phyloP scores from a whole-genome alignment of 768 basidiomycete genomes.

The Psilocybe tampanensis region DNA sequence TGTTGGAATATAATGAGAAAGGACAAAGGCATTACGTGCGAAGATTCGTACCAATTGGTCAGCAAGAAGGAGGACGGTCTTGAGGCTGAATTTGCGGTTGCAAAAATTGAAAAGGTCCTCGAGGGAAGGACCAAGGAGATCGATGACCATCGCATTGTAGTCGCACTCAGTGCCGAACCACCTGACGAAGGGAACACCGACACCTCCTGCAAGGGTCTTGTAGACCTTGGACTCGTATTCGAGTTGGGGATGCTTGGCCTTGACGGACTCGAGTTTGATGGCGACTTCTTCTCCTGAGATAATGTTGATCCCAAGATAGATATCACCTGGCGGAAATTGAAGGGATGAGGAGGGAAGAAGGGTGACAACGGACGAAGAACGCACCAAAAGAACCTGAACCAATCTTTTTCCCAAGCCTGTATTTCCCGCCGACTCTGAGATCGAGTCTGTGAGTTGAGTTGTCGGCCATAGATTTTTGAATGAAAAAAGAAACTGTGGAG shows the following conservation, averaged over 20 bases:
- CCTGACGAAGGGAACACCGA: conserved; percentile 97
- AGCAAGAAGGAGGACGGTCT: conserved; percentile 94
- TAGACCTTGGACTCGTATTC: conserved; percentile 96
- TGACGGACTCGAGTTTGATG: conserved; percentile 99
- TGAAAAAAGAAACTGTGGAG: conserved; percentile 23
- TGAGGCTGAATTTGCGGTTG: conserved; percentile 96
- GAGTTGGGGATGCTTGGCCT: conserved; percentile 99
- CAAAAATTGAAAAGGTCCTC: conserved; percentile 94
- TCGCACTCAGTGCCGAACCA: conserved; percentile 97
- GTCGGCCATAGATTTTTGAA: conserved; percentile 65
- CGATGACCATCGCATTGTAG: conserved; percentile 99
- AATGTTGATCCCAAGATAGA: conserved; percentile 99
- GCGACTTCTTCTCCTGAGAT: conserved; percentile 99
- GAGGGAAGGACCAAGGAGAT: conserved; percentile 90
- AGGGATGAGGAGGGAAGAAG: conserved; percentile 7
- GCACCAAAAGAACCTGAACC: conserved; percentile 97
- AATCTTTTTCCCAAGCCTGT: conserved; percentile 99
- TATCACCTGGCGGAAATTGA: conserved; percentile 70
- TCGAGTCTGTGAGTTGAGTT: conserved; percentile 72
- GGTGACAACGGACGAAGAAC: conserved; percentile 29
- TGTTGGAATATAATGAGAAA: conserved; percentile 34
- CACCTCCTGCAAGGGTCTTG: conserved; percentile 98
- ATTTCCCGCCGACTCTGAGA: conserved; percentile 91
- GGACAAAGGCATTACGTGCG: conserved; percentile 12
- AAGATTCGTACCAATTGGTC: conserved; percentile 82